These are phyloP conservation scores for Thelonectria olida DNA, from an alignment of 2,329 filamentous ascomycete species.

Conservation along the genomic window DNA sequence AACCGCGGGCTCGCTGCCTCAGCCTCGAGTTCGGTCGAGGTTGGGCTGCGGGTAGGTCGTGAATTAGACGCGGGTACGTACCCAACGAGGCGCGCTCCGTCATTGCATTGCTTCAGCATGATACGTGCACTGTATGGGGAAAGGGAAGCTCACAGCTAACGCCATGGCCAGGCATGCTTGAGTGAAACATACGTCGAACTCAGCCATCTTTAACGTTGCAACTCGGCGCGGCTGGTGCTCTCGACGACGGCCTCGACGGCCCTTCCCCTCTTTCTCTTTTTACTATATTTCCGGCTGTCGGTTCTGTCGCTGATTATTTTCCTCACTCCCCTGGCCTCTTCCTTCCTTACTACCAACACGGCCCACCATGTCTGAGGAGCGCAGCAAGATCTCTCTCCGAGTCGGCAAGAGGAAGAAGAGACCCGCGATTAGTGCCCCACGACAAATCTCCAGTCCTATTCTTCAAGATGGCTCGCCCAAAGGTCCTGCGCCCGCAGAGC, in stretches of 20 bases:
- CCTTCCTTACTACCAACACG: neutral
- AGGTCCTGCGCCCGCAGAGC: conserved; percentile 36
- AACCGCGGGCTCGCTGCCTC: conserved; percentile 18
- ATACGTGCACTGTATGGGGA: conserved; percentile 23
- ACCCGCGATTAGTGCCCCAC: conserved; percentile 69
- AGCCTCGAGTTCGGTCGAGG: conserved; percentile 24
- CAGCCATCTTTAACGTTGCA: conserved; percentile 6
- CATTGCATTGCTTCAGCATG: too few relatives aligned
- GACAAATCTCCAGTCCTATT: conserved; percentile 70
- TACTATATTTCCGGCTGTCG: neutral
- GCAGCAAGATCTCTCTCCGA: conserved; percentile 69
- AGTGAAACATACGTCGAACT: conserved; percentile 23
- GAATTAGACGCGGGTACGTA: conserved; percentile 33
- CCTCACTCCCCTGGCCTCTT: conserved; percentile 2
- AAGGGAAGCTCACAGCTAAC: conserved; percentile 21
- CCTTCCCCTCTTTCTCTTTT: conserved; percentile 1
- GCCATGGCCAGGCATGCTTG: conserved; percentile 25
- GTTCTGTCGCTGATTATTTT: neutral
- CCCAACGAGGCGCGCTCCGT: conserved; percentile 30
- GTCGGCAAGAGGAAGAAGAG: conserved; percentile 70
- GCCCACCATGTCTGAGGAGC: conserved; percentile 67
- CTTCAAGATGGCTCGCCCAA: conserved; percentile 56
- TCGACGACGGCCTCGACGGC: conserved; percentile 9
- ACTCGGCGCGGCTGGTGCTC: conserved; percentile 5
- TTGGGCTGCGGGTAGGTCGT: conserved; percentile 17